phyloP scores from a whole-genome alignment of 1,139 yeast species.

The Pichia sp. region DNA sequence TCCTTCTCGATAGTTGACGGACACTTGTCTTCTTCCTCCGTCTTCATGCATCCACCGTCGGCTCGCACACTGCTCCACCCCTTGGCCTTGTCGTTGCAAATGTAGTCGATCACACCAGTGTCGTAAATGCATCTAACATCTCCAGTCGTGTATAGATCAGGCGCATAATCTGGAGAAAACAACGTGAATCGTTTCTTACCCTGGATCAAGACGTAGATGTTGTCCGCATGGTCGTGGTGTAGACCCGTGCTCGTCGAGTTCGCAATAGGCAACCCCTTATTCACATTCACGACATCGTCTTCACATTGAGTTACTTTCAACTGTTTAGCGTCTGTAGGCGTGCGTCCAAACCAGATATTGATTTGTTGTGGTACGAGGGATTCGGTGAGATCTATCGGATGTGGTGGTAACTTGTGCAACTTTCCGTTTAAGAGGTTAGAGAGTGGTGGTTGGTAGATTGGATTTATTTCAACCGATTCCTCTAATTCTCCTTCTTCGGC shows the following conservation, averaged over 20 bases:
- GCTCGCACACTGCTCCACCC: constrained; percentile 56
- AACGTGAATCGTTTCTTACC: constrained; percentile 69
- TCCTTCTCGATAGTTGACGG: no score
- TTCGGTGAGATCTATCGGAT: constrained; percentile 41
- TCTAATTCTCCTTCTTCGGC: constrained; percentile 11
- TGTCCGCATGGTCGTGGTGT: constrained; percentile 84
- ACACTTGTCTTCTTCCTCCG: no score
- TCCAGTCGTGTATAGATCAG: constrained; percentile 59
- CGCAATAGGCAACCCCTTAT: constrained; percentile 49
- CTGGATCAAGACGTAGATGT: constrained; percentile 56
- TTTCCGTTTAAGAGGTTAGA: constrained; percentile 36
- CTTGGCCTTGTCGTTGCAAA: constrained; percentile 50
- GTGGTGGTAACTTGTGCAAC: constrained; percentile 35
- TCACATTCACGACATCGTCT: constrained; percentile 32
- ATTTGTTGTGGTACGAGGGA: constrained; percentile 64
- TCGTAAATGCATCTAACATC: constrained; percentile 45
- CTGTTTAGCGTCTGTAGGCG: constrained; percentile 10
- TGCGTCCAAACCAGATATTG: constrained; percentile 66
- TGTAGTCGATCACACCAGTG: constrained; percentile 69
- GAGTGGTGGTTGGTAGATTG: constrained; percentile 60
- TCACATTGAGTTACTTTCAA: neutral
- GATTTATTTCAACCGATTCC: constrained; percentile 9
- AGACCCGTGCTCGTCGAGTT: constrained; percentile 66
- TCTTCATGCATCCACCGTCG: constrained; percentile 54
- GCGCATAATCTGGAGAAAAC: constrained; percentile 60